A percentile compares a stretch with the other conserved stretches of the same genome.
These are phyloP conservation scores for Ganoderma multipileum DNA, from an alignment of 1,284 basidiomycete species.

Conservation along the genomic window DNA sequence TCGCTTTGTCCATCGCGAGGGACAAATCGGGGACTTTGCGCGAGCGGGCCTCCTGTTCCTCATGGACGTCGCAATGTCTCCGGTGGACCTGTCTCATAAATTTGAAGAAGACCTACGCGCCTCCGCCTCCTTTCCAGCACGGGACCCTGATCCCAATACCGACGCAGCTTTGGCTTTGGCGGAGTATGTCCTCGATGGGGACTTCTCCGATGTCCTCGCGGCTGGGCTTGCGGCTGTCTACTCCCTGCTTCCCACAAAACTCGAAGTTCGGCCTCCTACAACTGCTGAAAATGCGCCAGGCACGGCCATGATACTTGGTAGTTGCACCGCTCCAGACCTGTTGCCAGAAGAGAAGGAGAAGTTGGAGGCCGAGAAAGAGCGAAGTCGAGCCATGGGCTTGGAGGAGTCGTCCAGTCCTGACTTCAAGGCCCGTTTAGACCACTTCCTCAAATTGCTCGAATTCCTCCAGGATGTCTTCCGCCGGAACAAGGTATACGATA, in stretches of 20 bases:
- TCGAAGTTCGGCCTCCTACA: constrained; percentile 66
- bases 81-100: constrained; percentile 56
- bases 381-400: constrained; percentile 65
- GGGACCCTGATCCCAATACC: constrained; percentile 68
- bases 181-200: constrained; percentile 93
- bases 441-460: constrained; percentile 90
- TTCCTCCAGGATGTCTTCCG: constrained; percentile 91
- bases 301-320: constrained; percentile 72
- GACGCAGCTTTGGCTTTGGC: constrained; percentile 88
- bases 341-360: constrained; percentile 62
- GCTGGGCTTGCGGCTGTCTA: constrained; percentile 95
- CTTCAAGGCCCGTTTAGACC: constrained; percentile 83
- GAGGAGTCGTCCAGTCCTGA: constrained; percentile 80
- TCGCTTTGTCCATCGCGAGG: constrained; percentile 94
- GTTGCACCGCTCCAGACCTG: constrained; percentile 49
- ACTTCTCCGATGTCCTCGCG: constrained; percentile 95
- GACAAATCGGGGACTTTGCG: constrained; percentile 92
- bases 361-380: constrained; percentile 58
- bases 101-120: constrained; percentile 45
- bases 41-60: constrained; percentile 91
- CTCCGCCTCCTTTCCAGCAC: constrained; percentile 31
- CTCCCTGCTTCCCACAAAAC: constrained; percentile 88
- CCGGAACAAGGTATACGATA: constrained; percentile 58
- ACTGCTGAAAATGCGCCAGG: constrained; percentile 47
- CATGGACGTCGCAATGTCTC: constrained; percentile 93